phyloP scores from a whole-genome alignment of 306 rosid genomes.

The Hylodesmum podocarpum region DNA sequence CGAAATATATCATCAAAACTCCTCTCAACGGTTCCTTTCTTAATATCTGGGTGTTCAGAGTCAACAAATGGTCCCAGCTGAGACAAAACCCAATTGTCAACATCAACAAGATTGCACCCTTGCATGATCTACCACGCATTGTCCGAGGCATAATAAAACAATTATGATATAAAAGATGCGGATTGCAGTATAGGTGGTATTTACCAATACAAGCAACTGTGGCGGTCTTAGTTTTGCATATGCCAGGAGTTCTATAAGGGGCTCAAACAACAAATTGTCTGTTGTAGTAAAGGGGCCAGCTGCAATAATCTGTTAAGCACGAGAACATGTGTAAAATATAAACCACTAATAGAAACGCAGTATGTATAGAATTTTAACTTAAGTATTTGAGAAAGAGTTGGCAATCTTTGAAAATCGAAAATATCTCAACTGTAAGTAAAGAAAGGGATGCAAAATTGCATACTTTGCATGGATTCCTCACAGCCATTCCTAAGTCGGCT shows the following conservation, averaged over 20 bases:
- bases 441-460: conserved; percentile 1
- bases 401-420: background rate
- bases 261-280: conserved; percentile 89
- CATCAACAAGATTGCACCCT: conserved; percentile 17
- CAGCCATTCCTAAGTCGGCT: conserved; percentile 1
- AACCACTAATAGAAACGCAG: conserved; percentile 10
- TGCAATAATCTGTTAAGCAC: conserved; percentile 74
- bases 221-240: conserved; percentile 83
- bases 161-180: background rate
- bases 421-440: background rate
- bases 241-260: conserved; percentile 73
- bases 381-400: background rate
- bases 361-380: background rate
- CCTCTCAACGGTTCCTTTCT: conserved; percentile 70
- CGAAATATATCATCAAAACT: conserved; percentile 80
- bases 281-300: conserved; percentile 91
- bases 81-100: conserved; percentile 31
- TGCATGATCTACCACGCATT: background rate
- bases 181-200: conserved; percentile 20
- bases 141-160: conserved; percentile 17
- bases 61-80: conserved; percentile 97
- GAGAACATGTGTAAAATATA: conserved; percentile 5
- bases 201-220: conserved; percentile 82
- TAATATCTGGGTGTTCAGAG: conserved; percentile 83
- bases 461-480: background rate